A percentile compares a stretch with the other conserved stretches of the same genome.
These are phyloP conservation scores for Mycena sanguinolenta DNA, from an alignment of 768 basidiomycete genomes.

Conservation along the genomic window DNA sequence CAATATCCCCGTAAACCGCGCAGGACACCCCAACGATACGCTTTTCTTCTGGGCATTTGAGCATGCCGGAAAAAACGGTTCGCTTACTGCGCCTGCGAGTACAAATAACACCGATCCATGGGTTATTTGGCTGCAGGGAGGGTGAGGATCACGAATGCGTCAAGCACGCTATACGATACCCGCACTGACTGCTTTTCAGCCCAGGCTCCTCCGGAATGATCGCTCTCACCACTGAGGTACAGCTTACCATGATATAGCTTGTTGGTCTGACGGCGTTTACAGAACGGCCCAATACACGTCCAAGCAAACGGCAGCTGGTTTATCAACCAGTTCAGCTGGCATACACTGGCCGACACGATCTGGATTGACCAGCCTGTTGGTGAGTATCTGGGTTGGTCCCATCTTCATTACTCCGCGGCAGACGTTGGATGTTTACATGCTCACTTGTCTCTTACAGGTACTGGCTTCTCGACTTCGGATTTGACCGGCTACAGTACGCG, in stretches of 20 bases:
- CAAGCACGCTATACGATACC: not conserved
- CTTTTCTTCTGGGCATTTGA: constrained; percentile 78
- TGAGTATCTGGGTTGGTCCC: not conserved
- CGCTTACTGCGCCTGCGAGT: constrained; percentile 57
- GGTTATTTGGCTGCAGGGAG: constrained; percentile 82
- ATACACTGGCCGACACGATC: constrained; percentile 58
- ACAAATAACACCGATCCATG: constrained; percentile 62
- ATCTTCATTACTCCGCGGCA: not conserved
- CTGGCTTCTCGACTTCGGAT: constrained; percentile 62
- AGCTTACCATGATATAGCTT: too few relatives aligned
- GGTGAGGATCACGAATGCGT: constrained; percentile 1
- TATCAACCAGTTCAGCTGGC: constrained; percentile 59
- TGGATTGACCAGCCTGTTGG: constrained; percentile 67
- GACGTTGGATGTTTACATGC: too few relatives aligned
- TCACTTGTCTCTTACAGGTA: constrained; percentile 39
- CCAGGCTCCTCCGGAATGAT: constrained; percentile 81
- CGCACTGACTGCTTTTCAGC: constrained; percentile 43
- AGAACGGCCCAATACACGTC: constrained; percentile 32
- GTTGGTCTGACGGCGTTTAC: not conserved
- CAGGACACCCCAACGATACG: constrained; percentile 62
- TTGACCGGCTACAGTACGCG: constrained; percentile 55
- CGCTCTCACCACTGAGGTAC: constrained; percentile 73
- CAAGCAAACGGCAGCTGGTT: constrained; percentile 46
- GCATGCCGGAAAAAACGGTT: constrained; percentile 57
- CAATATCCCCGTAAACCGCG: constrained; percentile 55